Percentiles rank a stretch among this genome's conserved stretches.
Evolutionary conservation across 1,139 yeast genomes (phyloP).

Genomic region (Yamadazyma siamensis): DNA sequence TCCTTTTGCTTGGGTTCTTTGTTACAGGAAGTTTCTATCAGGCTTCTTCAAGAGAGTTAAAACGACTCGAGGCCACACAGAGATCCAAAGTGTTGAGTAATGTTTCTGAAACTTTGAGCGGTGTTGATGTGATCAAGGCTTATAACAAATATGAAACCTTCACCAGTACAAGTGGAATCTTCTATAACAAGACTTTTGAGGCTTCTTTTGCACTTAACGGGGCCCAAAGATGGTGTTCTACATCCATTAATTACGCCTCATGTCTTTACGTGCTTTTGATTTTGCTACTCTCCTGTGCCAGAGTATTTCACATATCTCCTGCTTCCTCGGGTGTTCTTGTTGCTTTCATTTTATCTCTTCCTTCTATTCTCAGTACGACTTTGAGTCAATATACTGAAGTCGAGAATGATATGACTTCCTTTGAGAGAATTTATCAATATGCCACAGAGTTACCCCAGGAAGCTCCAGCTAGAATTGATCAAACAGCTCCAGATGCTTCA

Average conservation of each 20-base stretch:
- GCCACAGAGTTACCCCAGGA: slow-evolving; percentile 47
- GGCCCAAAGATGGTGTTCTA: slow-evolving; percentile 75
- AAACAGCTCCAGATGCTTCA: slow-evolving; percentile 48
- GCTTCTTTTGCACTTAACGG: slow-evolving; percentile 65
- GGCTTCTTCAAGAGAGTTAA: slow-evolving; percentile 34
- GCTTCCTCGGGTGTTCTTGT: slow-evolving; percentile 70
- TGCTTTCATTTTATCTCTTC: slow-evolving; percentile 52
- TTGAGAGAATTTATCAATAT: slow-evolving; percentile 71
- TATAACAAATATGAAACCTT: slow-evolving; percentile 51
- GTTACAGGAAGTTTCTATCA: slow-evolving; percentile 54
- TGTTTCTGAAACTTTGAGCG: slow-evolving; percentile 70
- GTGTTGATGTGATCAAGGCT: slow-evolving; percentile 66
- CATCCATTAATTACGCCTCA: slow-evolving; percentile 58
- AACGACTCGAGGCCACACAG: slow-evolving; percentile 38
- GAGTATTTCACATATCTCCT: slow-evolving; percentile 60
- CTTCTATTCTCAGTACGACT: slow-evolving; percentile 45
- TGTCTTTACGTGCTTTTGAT: slow-evolving; percentile 43
- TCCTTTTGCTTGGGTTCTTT: slow-evolving; percentile 21
- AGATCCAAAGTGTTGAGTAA: slow-evolving; percentile 47
- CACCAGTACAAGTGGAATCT: slow-evolving; percentile 40
- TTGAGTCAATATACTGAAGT: slow-evolving; percentile 60
- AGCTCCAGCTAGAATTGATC: slow-evolving; percentile 45
- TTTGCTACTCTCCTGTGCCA: slow-evolving; percentile 58
- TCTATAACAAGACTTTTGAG: slow-evolving; percentile 63
- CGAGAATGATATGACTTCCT: slow-evolving; percentile 81